Conservation (phyloP, 1,284 basidiomycete genomes). For the Limonomyces culmigenus region DNA sequence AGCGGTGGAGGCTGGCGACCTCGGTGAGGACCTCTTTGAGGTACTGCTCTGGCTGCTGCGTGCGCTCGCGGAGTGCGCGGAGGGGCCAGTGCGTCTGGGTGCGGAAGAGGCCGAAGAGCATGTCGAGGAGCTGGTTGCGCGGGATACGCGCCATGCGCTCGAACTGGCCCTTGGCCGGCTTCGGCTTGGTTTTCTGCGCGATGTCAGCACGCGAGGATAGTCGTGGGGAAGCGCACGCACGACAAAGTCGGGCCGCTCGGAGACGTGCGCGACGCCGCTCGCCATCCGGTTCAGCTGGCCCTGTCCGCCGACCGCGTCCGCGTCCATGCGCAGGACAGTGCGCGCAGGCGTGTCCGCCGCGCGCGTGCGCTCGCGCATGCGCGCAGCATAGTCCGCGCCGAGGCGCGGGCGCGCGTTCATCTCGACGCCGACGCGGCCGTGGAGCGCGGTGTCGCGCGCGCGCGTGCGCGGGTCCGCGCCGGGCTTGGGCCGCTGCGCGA, state of each 20-base stretch:
- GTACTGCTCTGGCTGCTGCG: conserved; percentile 85
- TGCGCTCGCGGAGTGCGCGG: conserved; percentile 61
- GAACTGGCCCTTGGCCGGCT: conserved; percentile 49
- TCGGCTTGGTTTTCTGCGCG: conserved; percentile 50
- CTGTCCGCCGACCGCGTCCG: conserved; percentile 32
- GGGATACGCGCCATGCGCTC: conserved; percentile 86
- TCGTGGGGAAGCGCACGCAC: too few species aligned
- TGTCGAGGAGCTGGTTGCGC: conserved; percentile 75
- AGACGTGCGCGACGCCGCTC: conserved; percentile 17
- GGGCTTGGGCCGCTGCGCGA: conserved; percentile 60
- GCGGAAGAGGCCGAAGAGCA: conserved; percentile 69
- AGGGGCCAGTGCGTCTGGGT: conserved; percentile 75
- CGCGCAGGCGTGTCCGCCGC: conserved; percentile 44
- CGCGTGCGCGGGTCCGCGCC: conserved; percentile 22
- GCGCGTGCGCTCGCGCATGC: conserved; percentile 41
- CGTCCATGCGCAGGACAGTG: conserved; percentile 43
- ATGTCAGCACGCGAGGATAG: too few species aligned
- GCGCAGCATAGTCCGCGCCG: conserved; percentile 40
- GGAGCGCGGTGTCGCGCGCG: conserved; percentile 55
- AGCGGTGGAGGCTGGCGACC: conserved; percentile 68
- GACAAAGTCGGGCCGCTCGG: conserved; percentile 37
- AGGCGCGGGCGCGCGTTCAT: conserved; percentile 51
- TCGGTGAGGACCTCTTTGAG: conserved; percentile 76
- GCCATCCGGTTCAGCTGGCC: conserved; percentile 48
- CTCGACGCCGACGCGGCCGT: conserved; percentile 61